Evolutionary conservation across 2,329 filamentous ascomycete species (phyloP), one percentile per base, ranked within the genome.

Genomic region (Fusarium bactridioides): DNA sequence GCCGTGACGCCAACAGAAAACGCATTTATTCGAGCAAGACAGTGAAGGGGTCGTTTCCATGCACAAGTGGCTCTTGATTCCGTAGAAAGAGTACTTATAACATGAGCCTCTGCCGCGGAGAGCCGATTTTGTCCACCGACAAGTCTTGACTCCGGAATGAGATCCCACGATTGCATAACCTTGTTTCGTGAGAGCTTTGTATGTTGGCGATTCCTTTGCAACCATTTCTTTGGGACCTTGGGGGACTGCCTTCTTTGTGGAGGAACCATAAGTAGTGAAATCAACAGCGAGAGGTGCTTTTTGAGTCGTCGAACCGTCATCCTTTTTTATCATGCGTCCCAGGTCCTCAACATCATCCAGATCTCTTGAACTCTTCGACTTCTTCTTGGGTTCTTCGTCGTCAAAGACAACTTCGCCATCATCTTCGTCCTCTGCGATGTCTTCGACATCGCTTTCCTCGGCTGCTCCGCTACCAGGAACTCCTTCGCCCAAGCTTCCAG

Each of bases 21-120:
- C 94, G 81, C 96, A 98, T 82, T 99, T 98, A 85, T 98, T 98
- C 70, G 93, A 96, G 86, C 95, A 99, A 15, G 94, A 97, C 8
- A 99, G 89, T 0, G 95, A 97, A 0, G 95, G 95, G 0, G 95
- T 98, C 4, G 95, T 95, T 83, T 99, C 95, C 96, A 99, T 99
- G 82, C 95, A 99, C 69, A 97, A 92, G 79, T 99, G 96, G 0
- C 95, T 98, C 73, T 93, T 90, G 81, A 99, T 99, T 54, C 95
- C 95, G 82, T 99, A 99, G 82, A 99, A 97, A 1, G 94, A 97
- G 82, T 91, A 98, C 79, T 99, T 98, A 87, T 99, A 99, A 85
- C 95, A 99, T 29, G 94, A 97, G 9, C 95, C 96, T 44, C 95
- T 92, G 18, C 95, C 95, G 43, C 95, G 93, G 2, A 98, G 90